Base-by-base conservation (phyloP, 257 asterid species). In the Nemophila menziesii region DNA sequence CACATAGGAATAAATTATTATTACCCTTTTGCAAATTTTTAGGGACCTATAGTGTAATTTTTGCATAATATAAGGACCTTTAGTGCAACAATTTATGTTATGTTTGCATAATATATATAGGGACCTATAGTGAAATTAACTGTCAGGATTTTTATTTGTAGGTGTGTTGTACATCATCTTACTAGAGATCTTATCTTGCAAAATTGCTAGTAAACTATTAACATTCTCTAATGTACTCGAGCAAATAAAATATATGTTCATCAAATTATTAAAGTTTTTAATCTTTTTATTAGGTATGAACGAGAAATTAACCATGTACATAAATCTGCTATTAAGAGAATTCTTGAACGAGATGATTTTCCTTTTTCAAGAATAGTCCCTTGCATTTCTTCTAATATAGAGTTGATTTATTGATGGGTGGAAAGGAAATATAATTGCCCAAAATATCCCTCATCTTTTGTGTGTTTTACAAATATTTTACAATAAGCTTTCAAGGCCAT, bases 391-490 rank as follows among this genome's bases (percentile, higher is more conserved):
- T 74, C 80, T 62, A 63, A 57, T 65, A 66, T 90, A 55, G 89
- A 90, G 61, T 56, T 85, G 69, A 90, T n/a, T n/a, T n/a, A n/a
- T 96, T 23, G 99, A 85, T 67, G 99, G 94, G 57, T 90, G 99
- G 99, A 84, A 64, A 60, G 90, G 62, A 63, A 54, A n/a, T 45
- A 54, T 60, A 62, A n/a, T n/a, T n/a, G n/a, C n/a, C n/a, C n/a
- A n/a, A n/a, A n/a, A n/a, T n/a, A n/a, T n/a, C n/a, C n/a, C n/a
- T n/a, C n/a, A n/a, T n/a, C n/a, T n/a, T n/a, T n/a, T n/a, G n/a
- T n/a, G n/a, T n/a, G n/a, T n/a, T n/a, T n/a, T n/a, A n/a, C n/a
- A n/a, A n/a, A n/a, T n/a, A n/a, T n/a, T n/a, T n/a, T n/a, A n/a
- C n/a, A n/a, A n/a, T n/a, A n/a, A n/a, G n/a, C n/a, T n/a, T n/a